These are phyloP conservation scores for Fistulifera solaris DNA, from an alignment of 108 stramenopile genomes.

Conservation along the genomic window DNA sequence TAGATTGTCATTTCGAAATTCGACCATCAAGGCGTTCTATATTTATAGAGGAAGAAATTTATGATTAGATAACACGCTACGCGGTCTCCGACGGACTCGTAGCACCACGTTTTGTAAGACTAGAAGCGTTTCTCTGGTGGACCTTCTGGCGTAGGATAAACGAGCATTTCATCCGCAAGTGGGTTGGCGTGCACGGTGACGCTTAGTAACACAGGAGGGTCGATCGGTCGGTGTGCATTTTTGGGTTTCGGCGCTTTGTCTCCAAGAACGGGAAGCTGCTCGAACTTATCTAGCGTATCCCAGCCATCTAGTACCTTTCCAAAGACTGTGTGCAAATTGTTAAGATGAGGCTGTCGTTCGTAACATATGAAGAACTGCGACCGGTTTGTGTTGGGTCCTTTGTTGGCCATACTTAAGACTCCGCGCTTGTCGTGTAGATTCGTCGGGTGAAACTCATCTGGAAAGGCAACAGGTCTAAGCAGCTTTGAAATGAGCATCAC, in stretches of 20 bases:
- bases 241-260: slow-evolving; percentile 70
- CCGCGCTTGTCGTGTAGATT: slow-evolving; percentile 86
- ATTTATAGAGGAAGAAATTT: no score
- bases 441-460: slow-evolving; percentile 92
- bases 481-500: no score
- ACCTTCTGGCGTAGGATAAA: slow-evolving; percentile 67
- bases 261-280: slow-evolving; percentile 82
- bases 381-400: slow-evolving; percentile 81
- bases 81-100: no score
- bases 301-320: slow-evolving; percentile 91
- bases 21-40: no score
- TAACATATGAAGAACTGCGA: slow-evolving; percentile 95
- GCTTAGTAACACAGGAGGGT: slow-evolving; percentile 73
- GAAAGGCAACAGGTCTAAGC: slow-evolving; percentile 42
- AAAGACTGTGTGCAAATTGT: slow-evolving; percentile 94
- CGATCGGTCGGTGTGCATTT: slow-evolving; percentile 55
- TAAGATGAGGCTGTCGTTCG: slow-evolving; percentile 87
- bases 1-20: no score
- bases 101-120: no score
- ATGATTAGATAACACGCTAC: no score
- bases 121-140: slow-evolving; percentile 51
- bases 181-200: slow-evolving; percentile 98
- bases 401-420: slow-evolving; percentile 90
- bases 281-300: slow-evolving; percentile 92
- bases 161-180: slow-evolving; percentile 78